Evolutionary conservation across 371 early-diverging fungal species (phyloP).

Genomic region (Mucor piriformis): DNA sequence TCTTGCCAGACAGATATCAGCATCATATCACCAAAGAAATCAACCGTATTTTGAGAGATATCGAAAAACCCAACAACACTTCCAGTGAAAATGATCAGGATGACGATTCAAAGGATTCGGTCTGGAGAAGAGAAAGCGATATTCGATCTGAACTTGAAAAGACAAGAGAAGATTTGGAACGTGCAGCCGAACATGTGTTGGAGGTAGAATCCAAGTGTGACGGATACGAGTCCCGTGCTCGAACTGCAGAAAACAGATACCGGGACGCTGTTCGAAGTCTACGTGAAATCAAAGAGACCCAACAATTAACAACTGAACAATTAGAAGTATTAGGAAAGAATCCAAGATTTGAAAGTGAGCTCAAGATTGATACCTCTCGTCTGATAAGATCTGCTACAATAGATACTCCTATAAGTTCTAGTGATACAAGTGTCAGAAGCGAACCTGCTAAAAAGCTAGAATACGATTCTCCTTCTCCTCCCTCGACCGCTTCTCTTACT

Average conservation of each 20-base stretch:
- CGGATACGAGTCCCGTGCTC: conserved; percentile 29
- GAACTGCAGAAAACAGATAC: conserved; percentile 36
- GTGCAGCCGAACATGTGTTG: conserved; percentile 31
- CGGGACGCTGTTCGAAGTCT: conserved; percentile 32
- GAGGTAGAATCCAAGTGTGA: conserved; percentile 40
- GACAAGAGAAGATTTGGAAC: conserved; percentile 30
- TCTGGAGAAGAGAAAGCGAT: conserved; percentile 50
- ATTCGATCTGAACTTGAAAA: conserved; percentile 41
- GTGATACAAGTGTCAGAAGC: conserved; percentile 16
- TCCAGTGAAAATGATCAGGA: conserved; percentile 45
- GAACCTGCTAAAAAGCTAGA: conserved; percentile 10
- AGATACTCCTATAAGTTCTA: conserved; percentile 13
- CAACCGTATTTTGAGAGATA: conserved; percentile 80
- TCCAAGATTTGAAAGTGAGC: conserved; percentile 15
- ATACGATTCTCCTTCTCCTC: conserved; percentile 21
- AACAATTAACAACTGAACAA: conserved; percentile 14
- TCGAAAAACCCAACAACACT: conserved; percentile 47
- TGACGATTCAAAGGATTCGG: conserved; percentile 30
- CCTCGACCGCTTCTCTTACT: conserved; percentile 18
- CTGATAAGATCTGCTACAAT: neutral
- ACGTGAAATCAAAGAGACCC: conserved; percentile 19
- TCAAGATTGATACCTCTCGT: conserved; percentile 24
- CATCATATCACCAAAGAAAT: conserved; percentile 83
- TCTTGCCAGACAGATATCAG: conserved; percentile 74
- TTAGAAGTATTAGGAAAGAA: conserved; percentile 7